These are phyloP conservation scores for Furcasterigmium furcatum DNA, from an alignment of 2,329 filamentous ascomycete genomes.

Conservation along the genomic window DNA sequence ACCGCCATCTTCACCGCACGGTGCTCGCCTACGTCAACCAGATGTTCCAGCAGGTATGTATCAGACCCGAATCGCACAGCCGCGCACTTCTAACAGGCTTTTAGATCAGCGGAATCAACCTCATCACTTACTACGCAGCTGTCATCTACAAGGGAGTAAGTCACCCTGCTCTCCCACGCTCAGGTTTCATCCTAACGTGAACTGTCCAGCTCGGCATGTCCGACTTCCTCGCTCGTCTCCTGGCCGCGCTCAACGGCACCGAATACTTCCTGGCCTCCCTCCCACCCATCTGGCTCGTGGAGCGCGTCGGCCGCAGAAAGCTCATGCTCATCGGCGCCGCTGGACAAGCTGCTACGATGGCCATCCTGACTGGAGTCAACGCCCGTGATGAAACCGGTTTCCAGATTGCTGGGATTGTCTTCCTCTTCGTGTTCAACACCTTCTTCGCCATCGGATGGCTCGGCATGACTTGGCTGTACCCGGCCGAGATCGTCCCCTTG, in stretches of 20 bases:
- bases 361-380: constrained; percentile 49
- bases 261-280: constrained; percentile 50
- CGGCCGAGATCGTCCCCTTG: constrained; percentile 58
- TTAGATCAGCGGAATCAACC: constrained; percentile 21
- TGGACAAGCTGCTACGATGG: constrained; percentile 64
- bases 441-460: constrained; percentile 60
- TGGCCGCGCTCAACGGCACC: constrained; percentile 51
- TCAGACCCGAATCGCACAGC: not conserved
- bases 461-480: constrained; percentile 60
- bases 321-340: constrained; percentile 70
- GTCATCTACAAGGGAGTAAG: constrained; percentile 13
- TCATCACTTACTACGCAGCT: constrained; percentile 28
- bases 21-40: constrained; percentile 54
- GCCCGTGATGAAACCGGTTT: constrained; percentile 19
- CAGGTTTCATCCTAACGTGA: constrained; percentile 7
- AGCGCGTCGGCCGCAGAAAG: constrained; percentile 63
- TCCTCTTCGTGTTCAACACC: constrained; percentile 61
- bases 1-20: constrained; percentile 53
- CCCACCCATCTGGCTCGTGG: constrained; percentile 58
- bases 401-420: constrained; percentile 32
- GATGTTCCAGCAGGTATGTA: constrained; percentile 41
- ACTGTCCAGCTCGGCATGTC: constrained; percentile 44
- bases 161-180: not conserved
- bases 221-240: constrained; percentile 53
- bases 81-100: not conserved